phyloP scores from a whole-genome alignment of 75 land plant genomes.

The Gnetum montanum region DNA sequence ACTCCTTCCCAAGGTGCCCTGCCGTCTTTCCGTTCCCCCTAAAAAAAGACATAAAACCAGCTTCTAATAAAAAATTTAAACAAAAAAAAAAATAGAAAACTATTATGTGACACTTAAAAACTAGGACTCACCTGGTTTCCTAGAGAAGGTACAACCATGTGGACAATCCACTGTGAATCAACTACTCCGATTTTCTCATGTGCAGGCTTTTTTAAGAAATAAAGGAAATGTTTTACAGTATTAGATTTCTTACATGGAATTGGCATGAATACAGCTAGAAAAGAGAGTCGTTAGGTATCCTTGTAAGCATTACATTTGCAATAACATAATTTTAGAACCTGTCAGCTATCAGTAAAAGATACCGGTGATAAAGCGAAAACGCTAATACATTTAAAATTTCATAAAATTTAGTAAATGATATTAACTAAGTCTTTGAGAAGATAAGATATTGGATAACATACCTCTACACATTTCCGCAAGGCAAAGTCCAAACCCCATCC shows the following conservation, averaged over 20 bases:
- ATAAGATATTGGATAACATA: slow-evolving; percentile 5
- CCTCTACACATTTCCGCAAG: slow-evolving; percentile 79
- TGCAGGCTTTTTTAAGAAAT: slow-evolving; percentile 60
- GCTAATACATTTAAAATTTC: too few species aligned
- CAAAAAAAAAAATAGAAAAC: neutral
- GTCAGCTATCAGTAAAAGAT: too few species aligned
- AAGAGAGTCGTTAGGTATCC: too few species aligned
- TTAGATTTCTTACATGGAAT: too few species aligned
- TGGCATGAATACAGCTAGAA: too few species aligned
- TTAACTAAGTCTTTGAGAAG: too few species aligned
- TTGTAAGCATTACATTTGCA: too few species aligned
- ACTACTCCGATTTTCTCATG: slow-evolving; percentile 96
- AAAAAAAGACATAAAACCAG: slow-evolving; percentile 5
- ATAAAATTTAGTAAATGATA: too few species aligned
- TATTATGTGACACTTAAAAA: neutral
- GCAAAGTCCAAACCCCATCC: slow-evolving; percentile 97
- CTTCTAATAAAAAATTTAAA: neutral
- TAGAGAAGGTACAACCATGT: slow-evolving; percentile 72
- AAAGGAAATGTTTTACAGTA: too few species aligned
- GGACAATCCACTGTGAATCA: slow-evolving; percentile 82
- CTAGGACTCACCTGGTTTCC: slow-evolving; percentile 64
- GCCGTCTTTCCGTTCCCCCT: slow-evolving; percentile 56
- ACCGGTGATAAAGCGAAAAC: too few species aligned
- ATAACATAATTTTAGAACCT: too few species aligned
- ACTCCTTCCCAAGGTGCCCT: slow-evolving; percentile 89